Evolutionary conservation across 768 basidiomycete species (phyloP).

Genomic region (Panaeolus papilionaceus): DNA sequence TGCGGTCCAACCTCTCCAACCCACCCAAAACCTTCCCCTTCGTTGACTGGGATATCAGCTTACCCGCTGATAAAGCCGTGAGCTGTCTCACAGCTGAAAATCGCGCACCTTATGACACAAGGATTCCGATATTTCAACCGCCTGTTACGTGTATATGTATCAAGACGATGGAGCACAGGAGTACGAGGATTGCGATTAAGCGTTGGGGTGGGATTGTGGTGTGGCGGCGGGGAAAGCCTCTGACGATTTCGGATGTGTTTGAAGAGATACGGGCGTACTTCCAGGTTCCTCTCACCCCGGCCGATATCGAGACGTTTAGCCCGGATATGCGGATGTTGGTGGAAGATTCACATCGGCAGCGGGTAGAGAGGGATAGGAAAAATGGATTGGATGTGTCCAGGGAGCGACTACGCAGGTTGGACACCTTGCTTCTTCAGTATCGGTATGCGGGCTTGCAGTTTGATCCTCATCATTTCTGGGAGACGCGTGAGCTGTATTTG

Average conservation of each 20-base stretch:
- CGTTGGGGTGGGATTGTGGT: conserved; percentile 21
- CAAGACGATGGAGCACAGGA: conserved; percentile 11
- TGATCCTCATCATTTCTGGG: conserved; percentile 11
- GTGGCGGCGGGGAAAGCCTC: conserved; percentile 15
- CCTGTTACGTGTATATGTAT: conserved; percentile 2
- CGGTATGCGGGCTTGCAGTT: conserved; percentile 8
- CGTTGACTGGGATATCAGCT: background rate
- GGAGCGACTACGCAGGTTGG: conserved; percentile 1
- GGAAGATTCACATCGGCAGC: background rate
- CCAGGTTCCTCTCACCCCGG: conserved; percentile 15
- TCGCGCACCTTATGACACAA: conserved; percentile 4
- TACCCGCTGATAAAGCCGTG: background rate
- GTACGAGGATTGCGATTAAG: conserved; percentile 9
- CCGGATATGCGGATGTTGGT: background rate
- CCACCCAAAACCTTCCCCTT: conserved; percentile 4
- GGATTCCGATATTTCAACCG: background rate
- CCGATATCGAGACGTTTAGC: background rate
- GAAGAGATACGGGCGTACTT: conserved; percentile 23
- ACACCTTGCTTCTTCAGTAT: background rate
- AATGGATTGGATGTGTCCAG: conserved; percentile 6
- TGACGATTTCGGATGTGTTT: conserved; percentile 19
- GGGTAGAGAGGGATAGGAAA: conserved; percentile 4
- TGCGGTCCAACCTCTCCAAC: conserved; percentile 7
- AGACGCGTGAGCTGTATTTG: conserved; percentile 11
- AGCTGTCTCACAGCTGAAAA: conserved; percentile 10